Base-by-base conservation (phyloP, 306 rosid genomes). In the Cucumis melo region DNA sequence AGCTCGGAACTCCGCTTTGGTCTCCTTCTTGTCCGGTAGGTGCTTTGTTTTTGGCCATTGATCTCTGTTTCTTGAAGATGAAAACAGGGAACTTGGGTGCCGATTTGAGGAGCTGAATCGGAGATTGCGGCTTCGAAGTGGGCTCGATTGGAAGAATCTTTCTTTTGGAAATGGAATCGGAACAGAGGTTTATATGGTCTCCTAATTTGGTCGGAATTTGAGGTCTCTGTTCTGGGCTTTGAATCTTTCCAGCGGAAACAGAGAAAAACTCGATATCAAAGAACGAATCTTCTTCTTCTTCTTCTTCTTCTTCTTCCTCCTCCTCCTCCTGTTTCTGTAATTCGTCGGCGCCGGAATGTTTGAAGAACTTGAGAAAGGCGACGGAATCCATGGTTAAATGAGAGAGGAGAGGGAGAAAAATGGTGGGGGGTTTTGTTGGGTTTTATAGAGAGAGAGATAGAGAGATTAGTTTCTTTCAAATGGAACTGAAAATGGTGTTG, bases 131-230 rank as follows among this genome's bases (percentile, higher is more conserved):
- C 76, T 89, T 94, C 11, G 86, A 81, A 39, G 58, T 61, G 32
- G 93, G 92, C n/a, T 90, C 96, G 10, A 94, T 81, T 0, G 97
- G 99, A 41, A 90, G 93, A 50, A 94, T 76, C 83, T 89, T 94
- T 8, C 99, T 79, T 73, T 89, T 90, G 1, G 96, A 92, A 48
- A 92, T 86, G 2, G 91, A 78, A 67, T 93, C 96, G 36, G 74
- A 67, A 20, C 34, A 67, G 34, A 41, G 74, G n/a, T 42, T 67
- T 6, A 41, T 67, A 19, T 67, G 74, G 19, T 67, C 74, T 3
- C 74, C 53, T 67, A 32, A 27, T 13, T 75, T 55, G 61, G 38
- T 53, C 14, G 50, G 65, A 53, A 73, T 51, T 42, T 67, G 54
- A 41, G 54, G 55, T 21, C 7, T 79, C 54, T 46, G 77, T 41